Evolutionary conservation across 2,329 filamentous ascomycete species (phyloP), one percentile per base, ranked within the genome.

Genomic region (Pseudocercospora pini-densiflorae): DNA sequence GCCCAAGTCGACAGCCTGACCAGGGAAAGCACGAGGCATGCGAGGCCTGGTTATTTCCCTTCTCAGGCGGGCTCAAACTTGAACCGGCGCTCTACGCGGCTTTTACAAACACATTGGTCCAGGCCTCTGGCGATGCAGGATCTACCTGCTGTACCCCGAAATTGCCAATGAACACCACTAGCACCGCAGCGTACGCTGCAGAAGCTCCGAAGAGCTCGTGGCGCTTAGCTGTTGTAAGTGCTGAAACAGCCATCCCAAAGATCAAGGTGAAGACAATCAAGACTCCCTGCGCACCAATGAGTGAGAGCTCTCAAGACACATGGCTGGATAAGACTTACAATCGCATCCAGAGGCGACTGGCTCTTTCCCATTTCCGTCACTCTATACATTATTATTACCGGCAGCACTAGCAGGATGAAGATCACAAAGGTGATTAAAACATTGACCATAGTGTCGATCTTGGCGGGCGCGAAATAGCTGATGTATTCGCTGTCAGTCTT

Each of bases 341-440:
- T 79, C 0, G 80, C 79, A 59, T 79, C 77, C 36, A 81, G 76
- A 0, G 80, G 79, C 14, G 77, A 71, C 3, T 70, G 68, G 7
- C 73, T 53, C 23, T 27, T 19, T 0, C 73, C 73, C 0, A 72
- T 73, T 1, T 72, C 70, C 0, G 79, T 79, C 0, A 82, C 65
- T 29, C 77, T 68, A 66, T 81, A 82, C 75, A 82, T 76, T 4
- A 75, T 75, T 5, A 81, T 71, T 6, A 82, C 79, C 0, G 81
- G 81, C 8, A 81, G 69, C 1, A 81, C 75, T 0, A 82, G 74
- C 2, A 82, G 73, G 12, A 79, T 73, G 71, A 81, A 81, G 55
- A 82, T 81, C 19, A 81, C 72, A n/a, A 77, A 65, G 0, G 80
- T 81, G 68, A 82, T 81, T 64, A 82, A 74, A 14, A 79, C 67